A percentile compares a stretch with the other conserved stretches of the same genome.
These are phyloP conservation scores for Chlorella variabilis DNA, from an alignment of 163 green algal species.

Conservation along the genomic window DNA sequence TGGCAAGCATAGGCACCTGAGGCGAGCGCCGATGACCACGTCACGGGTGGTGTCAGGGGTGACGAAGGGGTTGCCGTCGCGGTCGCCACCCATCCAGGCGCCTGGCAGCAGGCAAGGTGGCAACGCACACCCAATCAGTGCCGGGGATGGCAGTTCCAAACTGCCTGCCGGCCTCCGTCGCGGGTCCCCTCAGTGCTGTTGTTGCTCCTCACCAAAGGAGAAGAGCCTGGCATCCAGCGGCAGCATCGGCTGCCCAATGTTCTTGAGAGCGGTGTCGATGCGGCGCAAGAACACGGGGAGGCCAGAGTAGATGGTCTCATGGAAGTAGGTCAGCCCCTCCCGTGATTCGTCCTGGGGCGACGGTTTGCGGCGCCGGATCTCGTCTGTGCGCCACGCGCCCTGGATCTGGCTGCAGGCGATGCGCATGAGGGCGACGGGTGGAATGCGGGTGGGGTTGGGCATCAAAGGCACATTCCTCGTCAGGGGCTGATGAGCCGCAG, in stretches of 20 bases:
- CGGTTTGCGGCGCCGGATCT: constrained; percentile 93
- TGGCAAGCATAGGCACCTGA: constrained; percentile 42
- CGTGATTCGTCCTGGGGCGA: constrained; percentile 94
- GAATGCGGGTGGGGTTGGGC: no score
- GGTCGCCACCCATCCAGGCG: constrained; percentile 81
- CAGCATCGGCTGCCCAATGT: constrained; percentile 87
- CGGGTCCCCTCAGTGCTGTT: no score
- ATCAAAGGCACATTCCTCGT: no score
- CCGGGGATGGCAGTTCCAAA: no score
- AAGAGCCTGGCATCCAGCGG: constrained; percentile 85
- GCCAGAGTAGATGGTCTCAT: constrained; percentile 87
- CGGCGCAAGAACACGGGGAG: constrained; percentile 94
- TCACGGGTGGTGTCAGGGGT: constrained; percentile 89
- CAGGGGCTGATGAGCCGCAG: no score
- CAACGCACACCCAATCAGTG: no score
- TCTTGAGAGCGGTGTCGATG: constrained; percentile 91
- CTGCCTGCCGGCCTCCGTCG: no score
- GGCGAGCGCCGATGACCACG: constrained; percentile 85
- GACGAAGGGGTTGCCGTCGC: constrained; percentile 97
- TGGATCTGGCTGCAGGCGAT: constrained; percentile 73
- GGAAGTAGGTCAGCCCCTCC: constrained; percentile 90
- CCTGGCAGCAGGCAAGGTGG: constrained; percentile 14
- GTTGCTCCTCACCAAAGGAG: constrained; percentile 55
- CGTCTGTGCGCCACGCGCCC: constrained; percentile 94
- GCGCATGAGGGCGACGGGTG: no score